phyloP scores from a whole-genome alignment of 441 rosid genomes.

The Bruguiera hainesii region DNA sequence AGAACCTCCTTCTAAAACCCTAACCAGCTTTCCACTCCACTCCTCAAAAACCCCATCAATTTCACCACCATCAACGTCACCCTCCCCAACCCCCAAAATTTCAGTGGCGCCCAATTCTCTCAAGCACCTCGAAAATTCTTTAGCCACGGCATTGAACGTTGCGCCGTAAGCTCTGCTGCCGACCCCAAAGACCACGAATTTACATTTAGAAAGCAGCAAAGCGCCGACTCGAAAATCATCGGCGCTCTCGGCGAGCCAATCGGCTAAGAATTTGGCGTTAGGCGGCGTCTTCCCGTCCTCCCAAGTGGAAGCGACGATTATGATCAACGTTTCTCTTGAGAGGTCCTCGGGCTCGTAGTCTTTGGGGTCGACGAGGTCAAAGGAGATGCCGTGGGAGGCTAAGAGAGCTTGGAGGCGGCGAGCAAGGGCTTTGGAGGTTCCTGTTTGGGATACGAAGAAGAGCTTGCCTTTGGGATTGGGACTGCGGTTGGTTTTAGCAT shows the following conservation, averaged over 20 bases:
- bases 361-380: conserved; percentile 69
- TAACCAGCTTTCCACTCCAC: conserved; percentile 57
- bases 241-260: conserved; percentile 80
- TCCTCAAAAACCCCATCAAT: conserved; percentile 53
- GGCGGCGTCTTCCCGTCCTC: conserved; percentile 73
- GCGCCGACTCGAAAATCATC: conserved; percentile 86
- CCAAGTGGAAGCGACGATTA: conserved; percentile 84
- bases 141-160: conserved; percentile 69
- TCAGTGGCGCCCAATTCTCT: conserved; percentile 69
- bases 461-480: conserved; percentile 46
- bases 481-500: conserved; percentile 23
- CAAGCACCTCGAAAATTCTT: conserved; percentile 53
- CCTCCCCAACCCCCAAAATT: conserved; percentile 55
- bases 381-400: conserved; percentile 33
- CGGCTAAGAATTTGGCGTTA: conserved; percentile 51
- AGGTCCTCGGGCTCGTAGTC: conserved; percentile 91
- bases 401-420: conserved; percentile 45
- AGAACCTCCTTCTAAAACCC: conserved; percentile 47
- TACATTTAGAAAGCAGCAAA: conserved; percentile 57
- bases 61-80: conserved; percentile 67
- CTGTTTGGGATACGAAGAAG: conserved; percentile 76
- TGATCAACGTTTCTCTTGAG: conserved; percentile 49
- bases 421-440: conserved; percentile 72
- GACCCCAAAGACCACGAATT: conserved; percentile 72
- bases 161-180: conserved; percentile 72